Evolutionary conservation across 768 basidiomycete genomes (phyloP).

Genomic region (Strobilomyces echinocephalus): DNA sequence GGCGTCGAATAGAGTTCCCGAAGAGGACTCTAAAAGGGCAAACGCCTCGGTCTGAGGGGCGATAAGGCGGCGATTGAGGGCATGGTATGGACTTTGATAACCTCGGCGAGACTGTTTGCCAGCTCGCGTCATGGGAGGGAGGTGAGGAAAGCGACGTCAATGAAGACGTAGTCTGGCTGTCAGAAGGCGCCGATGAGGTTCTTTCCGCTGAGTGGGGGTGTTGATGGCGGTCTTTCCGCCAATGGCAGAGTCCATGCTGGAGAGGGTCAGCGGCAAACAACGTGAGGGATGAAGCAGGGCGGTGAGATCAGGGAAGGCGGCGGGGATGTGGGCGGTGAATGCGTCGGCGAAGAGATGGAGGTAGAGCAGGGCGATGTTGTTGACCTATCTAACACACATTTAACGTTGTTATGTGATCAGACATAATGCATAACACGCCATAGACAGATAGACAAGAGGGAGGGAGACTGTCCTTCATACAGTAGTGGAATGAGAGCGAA

Average conservation of each 20-base stretch:
- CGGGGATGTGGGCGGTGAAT: constrained; percentile 45
- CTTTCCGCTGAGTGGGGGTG: constrained; percentile 94
- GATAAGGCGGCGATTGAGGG: constrained; percentile 4
- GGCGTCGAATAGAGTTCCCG: constrained; percentile 80
- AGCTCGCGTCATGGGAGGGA: constrained; percentile 90
- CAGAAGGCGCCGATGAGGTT: constrained; percentile 98
- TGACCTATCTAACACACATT: too few relatives aligned
- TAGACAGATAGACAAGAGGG: too few relatives aligned
- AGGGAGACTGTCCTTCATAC: too few relatives aligned
- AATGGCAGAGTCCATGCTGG: constrained; percentile 95
- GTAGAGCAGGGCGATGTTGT: constrained; percentile 79
- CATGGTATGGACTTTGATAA: constrained; percentile 70
- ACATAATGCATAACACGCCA: too few relatives aligned
- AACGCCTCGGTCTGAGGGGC: constrained; percentile 82
- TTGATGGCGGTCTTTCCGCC: constrained; percentile 99
- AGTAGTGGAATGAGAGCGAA: too few relatives aligned
- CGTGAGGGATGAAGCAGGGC: constrained; percentile 55
- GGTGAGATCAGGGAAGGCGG: constrained; percentile 14
- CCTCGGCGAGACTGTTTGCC: constrained; percentile 98
- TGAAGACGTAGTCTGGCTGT: constrained; percentile 97
- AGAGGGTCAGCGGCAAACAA: not conserved
- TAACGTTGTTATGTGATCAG: too few relatives aligned
- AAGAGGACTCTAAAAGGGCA: constrained; percentile 77
- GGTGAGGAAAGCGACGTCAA: constrained; percentile 93
- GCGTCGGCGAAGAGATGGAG: constrained; percentile 60